Conservation (phyloP, 2,329 filamentous ascomycete genomes). For the Colletotrichum plurivorum region DNA sequence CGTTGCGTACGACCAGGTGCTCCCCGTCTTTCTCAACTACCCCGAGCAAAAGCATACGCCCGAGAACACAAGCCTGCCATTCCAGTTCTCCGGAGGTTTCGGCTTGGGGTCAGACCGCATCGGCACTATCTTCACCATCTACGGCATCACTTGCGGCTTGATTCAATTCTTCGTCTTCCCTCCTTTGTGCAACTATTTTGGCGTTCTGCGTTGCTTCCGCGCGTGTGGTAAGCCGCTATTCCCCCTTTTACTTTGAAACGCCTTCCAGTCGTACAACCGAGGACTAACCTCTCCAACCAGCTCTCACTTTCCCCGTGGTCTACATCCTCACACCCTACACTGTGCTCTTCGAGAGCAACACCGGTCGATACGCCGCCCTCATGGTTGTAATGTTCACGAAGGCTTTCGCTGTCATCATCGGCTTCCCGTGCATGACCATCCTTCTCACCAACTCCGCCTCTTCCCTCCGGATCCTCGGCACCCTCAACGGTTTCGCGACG, state of each 20-base stretch:
- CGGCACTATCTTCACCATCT: slow-evolving; percentile 87
- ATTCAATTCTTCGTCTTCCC: slow-evolving; percentile 92
- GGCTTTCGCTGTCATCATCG: slow-evolving; percentile 82
- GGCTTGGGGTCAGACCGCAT: slow-evolving; percentile 81
- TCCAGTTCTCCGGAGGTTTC: slow-evolving; percentile 88
- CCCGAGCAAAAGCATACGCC: slow-evolving; percentile 70
- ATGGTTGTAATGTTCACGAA: slow-evolving; percentile 80
- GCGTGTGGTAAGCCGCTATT: slow-evolving; percentile 60
- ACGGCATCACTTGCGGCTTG: slow-evolving; percentile 83
- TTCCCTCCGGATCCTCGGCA: slow-evolving; percentile 86
- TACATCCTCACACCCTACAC: slow-evolving; percentile 89
- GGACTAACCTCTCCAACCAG: slow-evolving; percentile 47
- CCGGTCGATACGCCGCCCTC: slow-evolving; percentile 71
- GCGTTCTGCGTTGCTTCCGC: slow-evolving; percentile 81
- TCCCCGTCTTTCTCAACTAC: slow-evolving; percentile 91
- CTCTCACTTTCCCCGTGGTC: slow-evolving; percentile 77
- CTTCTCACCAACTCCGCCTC: slow-evolving; percentile 90
- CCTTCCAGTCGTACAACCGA: background rate
- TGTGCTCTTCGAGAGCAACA: slow-evolving; percentile 68
- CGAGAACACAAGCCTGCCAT: slow-evolving; percentile 75
- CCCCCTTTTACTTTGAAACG: background rate
- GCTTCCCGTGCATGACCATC: slow-evolving; percentile 91
- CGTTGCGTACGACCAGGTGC: slow-evolving; percentile 87
- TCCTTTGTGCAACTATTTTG: slow-evolving; percentile 77
- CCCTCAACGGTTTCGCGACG: slow-evolving; percentile 92